Evolutionary conservation across 768 basidiomycete genomes (phyloP).

Genomic region (Cystoderma amianthinum): DNA sequence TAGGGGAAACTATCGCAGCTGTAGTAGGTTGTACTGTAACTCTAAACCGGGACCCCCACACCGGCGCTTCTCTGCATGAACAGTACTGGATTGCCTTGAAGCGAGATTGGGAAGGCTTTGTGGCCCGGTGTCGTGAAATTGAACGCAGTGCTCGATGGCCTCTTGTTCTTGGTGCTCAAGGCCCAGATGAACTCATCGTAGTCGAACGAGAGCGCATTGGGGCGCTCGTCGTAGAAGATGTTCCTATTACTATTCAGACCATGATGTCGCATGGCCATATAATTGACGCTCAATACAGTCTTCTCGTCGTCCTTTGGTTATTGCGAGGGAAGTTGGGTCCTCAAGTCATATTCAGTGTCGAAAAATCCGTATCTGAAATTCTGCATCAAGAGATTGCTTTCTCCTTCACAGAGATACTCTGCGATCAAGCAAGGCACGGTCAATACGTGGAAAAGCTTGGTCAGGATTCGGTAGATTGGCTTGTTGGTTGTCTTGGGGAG

Average conservation of each 20-base stretch:
- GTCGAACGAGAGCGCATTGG: conserved; percentile 77
- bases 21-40: conserved; percentile 84
- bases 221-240: conserved; percentile 55
- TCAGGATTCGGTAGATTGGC: conserved; percentile 54
- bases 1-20: conserved; percentile 71
- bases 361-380: conserved; percentile 53
- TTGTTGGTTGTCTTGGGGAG: conserved; percentile 50
- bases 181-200: conserved; percentile 44
- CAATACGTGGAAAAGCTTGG: conserved; percentile 52
- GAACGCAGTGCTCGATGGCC: conserved; percentile 85
- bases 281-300: conserved; percentile 44
- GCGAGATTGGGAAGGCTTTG: conserved; percentile 94
- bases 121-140: conserved; percentile 84
- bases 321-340: conserved; percentile 56
- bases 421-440: conserved; percentile 51
- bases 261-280: conserved; percentile 35
- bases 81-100: conserved; percentile 83
- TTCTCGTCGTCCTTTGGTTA: conserved; percentile 60
- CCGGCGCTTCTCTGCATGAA: conserved; percentile 71
- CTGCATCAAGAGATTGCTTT: conserved; percentile 75
- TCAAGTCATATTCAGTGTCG: conserved; percentile 47
- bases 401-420: conserved; percentile 67
- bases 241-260: conserved; percentile 52
- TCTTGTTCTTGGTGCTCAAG: conserved; percentile 50
- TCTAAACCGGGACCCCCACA: conserved; percentile 65